Evolutionary conservation across 768 basidiomycete species (phyloP), one percentile per base, ranked within the genome.

Genomic region (Phaffia australis): DNA sequence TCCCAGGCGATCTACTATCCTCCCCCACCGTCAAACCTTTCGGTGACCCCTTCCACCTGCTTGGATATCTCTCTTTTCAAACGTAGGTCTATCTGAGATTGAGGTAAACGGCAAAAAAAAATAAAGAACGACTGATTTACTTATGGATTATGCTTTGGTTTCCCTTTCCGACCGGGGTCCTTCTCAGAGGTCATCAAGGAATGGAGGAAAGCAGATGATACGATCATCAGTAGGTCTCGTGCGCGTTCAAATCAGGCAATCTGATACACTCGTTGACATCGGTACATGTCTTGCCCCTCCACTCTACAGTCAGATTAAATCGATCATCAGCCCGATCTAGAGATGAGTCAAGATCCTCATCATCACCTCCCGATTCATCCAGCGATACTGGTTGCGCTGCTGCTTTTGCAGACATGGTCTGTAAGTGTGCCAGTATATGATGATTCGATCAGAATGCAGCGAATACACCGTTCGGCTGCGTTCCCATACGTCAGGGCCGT

Each of bases 31-130:
- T n/a, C 59, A 1, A 46, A 67, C 48, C 30, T 67, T 21, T 60
- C 66, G 9, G 60, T 67, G 0, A 57, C 60, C 3, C 66, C 66
- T 0, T 14, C 27, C 29, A 67, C 66, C 25, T 67, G 66, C 18
- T 61, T 67, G 23, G 66, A 67, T 48, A 51, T 67, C 55, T 55
- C 59, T 16, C 60, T 67, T 23, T 67, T 67, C 66, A 67, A 67
- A 48, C 55, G 65, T 66, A 27, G 1, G 60, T 61, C 6, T 21
- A n/a, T 46, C 58, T n/a, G 23, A 27, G 35, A 15, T 35, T 30
- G 29, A 35, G 5, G 1, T 18, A 1, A 21, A 32, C 3, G 21
- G 3, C 16, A 30, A 19, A 42, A 18, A 6, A 47, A 21, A 29
- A 1, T 58, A 9, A n/a, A 18, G 8, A 15, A 7, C 18, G 32